Evolutionary conservation across 805 yeast species (phyloP).

Genomic region (Monosporozyma unispora): DNA sequence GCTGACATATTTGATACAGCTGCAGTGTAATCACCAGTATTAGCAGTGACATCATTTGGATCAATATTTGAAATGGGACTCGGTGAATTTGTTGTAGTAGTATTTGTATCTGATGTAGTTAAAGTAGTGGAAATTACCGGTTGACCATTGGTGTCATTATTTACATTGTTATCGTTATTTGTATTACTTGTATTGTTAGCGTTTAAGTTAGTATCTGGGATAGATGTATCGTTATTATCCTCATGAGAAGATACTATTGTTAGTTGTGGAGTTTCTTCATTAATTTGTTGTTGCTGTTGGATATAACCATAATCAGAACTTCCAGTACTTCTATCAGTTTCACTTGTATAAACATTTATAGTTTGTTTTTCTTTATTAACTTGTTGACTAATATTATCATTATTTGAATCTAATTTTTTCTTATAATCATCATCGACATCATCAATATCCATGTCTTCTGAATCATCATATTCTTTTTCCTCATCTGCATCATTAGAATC

Average conservation of each 20-base stretch:
- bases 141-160: not conserved
- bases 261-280: not conserved
- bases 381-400: conserved; percentile 11
- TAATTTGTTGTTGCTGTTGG: conserved; percentile 8
- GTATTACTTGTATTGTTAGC: not conserved
- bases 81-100: conserved; percentile 1
- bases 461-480: conserved; percentile 3
- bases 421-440: conserved; percentile 3
- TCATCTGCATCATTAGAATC: conserved; percentile 1
- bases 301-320: conserved; percentile 11
- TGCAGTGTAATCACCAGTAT: not conserved
- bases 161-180: not conserved
- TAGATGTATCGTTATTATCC: not conserved
- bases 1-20: not conserved
- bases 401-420: conserved; percentile 10
- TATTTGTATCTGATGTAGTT: not conserved
- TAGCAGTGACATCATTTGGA: conserved; percentile 3
- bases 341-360: conserved; percentile 19
- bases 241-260: conserved; percentile 1
- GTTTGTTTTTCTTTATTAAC: conserved; percentile 15
- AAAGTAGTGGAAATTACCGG: not conserved
- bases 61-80: conserved; percentile 1
- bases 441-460: conserved; percentile 1
- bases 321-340: conserved; percentile 25
- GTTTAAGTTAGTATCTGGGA: not conserved